Base-by-base conservation (phyloP, 495 filamentous ascomycete genomes). In the Neurospora tetraspora region DNA sequence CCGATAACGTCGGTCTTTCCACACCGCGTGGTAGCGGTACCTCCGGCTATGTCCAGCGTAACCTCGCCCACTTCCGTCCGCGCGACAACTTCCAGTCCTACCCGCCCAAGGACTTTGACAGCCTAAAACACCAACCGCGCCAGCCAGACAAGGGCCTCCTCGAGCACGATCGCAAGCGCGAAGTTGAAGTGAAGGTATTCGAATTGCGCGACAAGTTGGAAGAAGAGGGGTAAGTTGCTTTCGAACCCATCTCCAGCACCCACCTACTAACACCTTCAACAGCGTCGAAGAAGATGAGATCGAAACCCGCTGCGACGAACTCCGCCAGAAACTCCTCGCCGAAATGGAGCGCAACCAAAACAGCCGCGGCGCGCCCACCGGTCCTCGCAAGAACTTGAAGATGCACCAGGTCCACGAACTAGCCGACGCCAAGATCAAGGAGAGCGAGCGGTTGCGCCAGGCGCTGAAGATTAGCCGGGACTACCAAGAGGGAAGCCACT, bases 31-130 rank as follows among this genome's bases (percentile, higher is more conserved):
- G 96, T 72, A 94, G 90, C 76, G 96, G 96, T 71, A 99, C 96
- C 73, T 97, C 93, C 5, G 96, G 96, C 79, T 98, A 98, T 84
- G 94, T 99, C 70, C 95, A 98, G 79, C 92, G 93, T 78, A 99
- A 98, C 83, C 87, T 90, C 72, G 95, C 96, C 9, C 90, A 96
- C 84, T 18, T 65, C 70, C 90, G 87, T 75, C 93, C 92, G 12
- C 94, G 94, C 83, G 88, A 91, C 77, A 81, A 82, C 53, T 83
- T 74, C 18, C 85, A 88, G 5, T 94, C 18, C 18, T 45, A 94
- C 83, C 84, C 68, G 38, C 76, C 75, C 83, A 38, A 91, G 90
- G 87, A 90, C 80, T 81, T 85, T 76, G 88, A 91, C 76, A 79
- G 78, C 71, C 77, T 88, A 42, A 88, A 88, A 74, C 90, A 94